phyloP scores from a whole-genome alignment of 116 monocot genomes.

The Phalaenopsis hybrid region DNA sequence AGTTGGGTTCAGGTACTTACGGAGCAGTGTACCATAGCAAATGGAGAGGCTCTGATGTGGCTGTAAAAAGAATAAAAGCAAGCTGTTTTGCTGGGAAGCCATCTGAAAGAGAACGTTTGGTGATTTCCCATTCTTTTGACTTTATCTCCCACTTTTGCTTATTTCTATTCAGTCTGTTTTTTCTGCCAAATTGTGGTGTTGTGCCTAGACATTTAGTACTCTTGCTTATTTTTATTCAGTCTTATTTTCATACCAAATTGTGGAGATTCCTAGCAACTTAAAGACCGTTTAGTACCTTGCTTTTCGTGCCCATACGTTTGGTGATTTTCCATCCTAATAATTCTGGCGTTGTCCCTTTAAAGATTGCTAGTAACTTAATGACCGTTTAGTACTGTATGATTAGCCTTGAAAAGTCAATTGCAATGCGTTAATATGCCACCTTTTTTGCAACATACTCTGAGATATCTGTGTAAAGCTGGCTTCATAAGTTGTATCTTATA shows the following conservation, averaged over 20 bases:
- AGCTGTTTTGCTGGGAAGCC: conserved; percentile 89
- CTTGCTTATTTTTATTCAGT: no score
- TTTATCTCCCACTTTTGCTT: not conserved
- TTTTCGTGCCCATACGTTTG: no score
- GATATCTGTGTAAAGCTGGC: no score
- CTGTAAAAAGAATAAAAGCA: conserved; percentile 90
- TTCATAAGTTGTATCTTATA: no score
- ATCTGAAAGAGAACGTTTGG: conserved; percentile 87
- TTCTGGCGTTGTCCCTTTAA: not conserved
- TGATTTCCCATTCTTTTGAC: conserved; percentile 18
- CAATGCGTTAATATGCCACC: no score
- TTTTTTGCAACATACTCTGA: no score
- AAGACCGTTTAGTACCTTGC: not conserved
- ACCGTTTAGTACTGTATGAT: not conserved
- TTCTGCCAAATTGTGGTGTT: not conserved
- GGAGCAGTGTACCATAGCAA: conserved; percentile 85
- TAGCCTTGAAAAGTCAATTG: not conserved
- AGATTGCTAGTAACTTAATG: not conserved
- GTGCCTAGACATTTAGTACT: no score
- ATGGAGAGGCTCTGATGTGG: conserved; percentile 93
- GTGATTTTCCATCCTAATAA: not conserved
- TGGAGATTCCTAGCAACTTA: not conserved
- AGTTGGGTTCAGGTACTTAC: conserved; percentile 80
- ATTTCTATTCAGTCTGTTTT: not conserved
- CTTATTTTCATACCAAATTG: no score